Evolutionary conservation across 345 rosid species (phyloP).

Genomic region (Populus pruinosa): DNA sequence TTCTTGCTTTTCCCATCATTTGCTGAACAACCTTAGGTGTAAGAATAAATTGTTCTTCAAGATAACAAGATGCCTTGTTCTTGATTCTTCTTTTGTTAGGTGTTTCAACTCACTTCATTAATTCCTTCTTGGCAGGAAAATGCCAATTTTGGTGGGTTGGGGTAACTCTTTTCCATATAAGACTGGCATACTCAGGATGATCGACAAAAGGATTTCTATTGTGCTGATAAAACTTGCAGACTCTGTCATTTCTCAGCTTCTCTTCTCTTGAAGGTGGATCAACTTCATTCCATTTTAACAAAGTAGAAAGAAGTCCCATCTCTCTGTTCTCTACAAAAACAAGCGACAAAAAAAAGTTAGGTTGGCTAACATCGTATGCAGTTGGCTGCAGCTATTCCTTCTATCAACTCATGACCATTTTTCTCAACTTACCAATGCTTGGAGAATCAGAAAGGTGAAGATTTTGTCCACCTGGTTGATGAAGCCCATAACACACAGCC

Average conservation of each 20-base stretch:
- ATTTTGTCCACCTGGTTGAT: constrained; percentile 15
- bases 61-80: not conserved
- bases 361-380: not conserved
- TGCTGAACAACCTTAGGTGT: not conserved
- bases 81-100: not conserved
- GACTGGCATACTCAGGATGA: constrained; percentile 21
- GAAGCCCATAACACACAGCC: constrained; percentile 21
- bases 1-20: not conserved
- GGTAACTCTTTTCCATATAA: constrained; percentile 7
- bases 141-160: not conserved
- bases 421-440: constrained; percentile 12
- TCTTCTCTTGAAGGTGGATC: constrained; percentile 23
- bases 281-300: constrained; percentile 16
- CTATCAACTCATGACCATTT: not conserved
- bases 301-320: constrained; percentile 24
- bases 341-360: not conserved
- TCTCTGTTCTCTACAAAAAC: constrained; percentile 5
- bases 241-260: constrained; percentile 21
- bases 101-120: not conserved
- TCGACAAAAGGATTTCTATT: constrained; percentile 20
- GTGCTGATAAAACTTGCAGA: constrained; percentile 20
- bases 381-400: not conserved
- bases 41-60: not conserved
- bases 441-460: constrained; percentile 24
- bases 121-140: not conserved